A percentile compares a stretch with the other conserved stretches of the same genome.
phyloP scores from a whole-genome alignment of 2,329 filamentous ascomycete genomes.

The Aspergillus melleus region DNA sequence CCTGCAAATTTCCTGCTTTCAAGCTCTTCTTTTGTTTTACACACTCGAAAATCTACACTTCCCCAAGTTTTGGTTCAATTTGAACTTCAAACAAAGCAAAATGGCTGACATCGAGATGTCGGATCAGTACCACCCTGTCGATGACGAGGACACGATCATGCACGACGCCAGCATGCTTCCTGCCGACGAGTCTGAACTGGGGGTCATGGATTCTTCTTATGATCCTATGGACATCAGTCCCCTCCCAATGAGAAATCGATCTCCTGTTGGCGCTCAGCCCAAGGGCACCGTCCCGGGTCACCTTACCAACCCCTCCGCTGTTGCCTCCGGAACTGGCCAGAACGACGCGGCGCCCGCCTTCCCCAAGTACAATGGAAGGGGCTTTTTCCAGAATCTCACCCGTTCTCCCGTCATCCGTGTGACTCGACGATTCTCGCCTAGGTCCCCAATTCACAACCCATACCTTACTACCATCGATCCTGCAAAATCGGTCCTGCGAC shows the following conservation, averaged over 20 bases:
- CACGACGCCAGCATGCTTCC: constrained; percentile 12
- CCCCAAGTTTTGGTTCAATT: background rate
- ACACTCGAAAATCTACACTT: background rate
- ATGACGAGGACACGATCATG: constrained; percentile 12
- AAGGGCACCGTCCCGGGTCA: background rate
- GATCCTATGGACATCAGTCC: constrained; percentile 22
- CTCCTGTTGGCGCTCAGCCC: background rate
- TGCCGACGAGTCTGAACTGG: background rate
- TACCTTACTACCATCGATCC: background rate
- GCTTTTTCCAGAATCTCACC: background rate
- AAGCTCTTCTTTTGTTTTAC: background rate
- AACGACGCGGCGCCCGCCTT: background rate
- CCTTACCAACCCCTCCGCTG: background rate
- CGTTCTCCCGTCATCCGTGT: constrained; percentile 9
- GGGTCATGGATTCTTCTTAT: background rate
- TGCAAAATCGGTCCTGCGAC: background rate
- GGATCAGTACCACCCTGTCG: background rate
- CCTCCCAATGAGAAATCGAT: background rate
- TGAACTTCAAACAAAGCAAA: background rate
- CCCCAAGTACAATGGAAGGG: background rate
- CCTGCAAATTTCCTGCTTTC: background rate
- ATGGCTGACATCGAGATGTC: constrained; percentile 13
- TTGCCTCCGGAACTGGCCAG: background rate
- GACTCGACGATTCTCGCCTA: constrained; percentile 13
- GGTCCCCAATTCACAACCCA: background rate